Evolutionary conservation across 1,284 basidiomycete species (phyloP).

Genomic region (Rhodotorula sp.): DNA sequence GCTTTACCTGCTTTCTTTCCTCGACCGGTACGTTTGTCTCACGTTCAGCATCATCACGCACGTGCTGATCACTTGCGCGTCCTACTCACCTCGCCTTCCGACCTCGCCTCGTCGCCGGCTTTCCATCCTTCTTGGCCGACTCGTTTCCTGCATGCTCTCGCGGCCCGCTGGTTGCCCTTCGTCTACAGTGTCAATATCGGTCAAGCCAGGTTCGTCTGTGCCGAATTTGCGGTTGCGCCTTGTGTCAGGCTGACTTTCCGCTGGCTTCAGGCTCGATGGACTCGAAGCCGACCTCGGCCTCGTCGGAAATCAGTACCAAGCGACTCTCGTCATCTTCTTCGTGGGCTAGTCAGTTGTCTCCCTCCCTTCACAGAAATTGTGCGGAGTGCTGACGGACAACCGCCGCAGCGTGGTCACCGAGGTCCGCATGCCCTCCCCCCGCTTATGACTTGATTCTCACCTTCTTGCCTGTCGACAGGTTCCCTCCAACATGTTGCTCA

Average conservation of each 20-base stretch:
- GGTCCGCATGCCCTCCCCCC: not conserved
- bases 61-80: slow-evolving; percentile 50
- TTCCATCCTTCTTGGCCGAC: too few relatives aligned
- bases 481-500: slow-evolving; percentile 53
- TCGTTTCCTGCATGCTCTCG: not conserved
- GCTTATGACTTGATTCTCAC: too few relatives aligned
- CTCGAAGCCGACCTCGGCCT: slow-evolving; percentile 52
- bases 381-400: too few relatives aligned
- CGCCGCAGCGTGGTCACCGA: too few relatives aligned
- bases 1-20: slow-evolving; percentile 51
- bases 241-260: not conserved
- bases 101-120: too few relatives aligned
- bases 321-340: slow-evolving; percentile 44
- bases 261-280: slow-evolving; percentile 40
- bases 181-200: slow-evolving; percentile 49
- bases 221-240: not conserved
- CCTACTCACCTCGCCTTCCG: too few relatives aligned
- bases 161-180: slow-evolving; percentile 47
- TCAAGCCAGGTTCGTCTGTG: slow-evolving; percentile 21
- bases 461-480: slow-evolving; percentile 12
- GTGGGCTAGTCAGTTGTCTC: slow-evolving; percentile 49
- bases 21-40: slow-evolving; percentile 51
- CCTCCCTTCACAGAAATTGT: not conserved
- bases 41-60: slow-evolving; percentile 45
- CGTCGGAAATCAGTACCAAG: slow-evolving; percentile 39